Base-by-base conservation (phyloP, 169 alveolate genomes). In the Cryptosporidium canis region DNA sequence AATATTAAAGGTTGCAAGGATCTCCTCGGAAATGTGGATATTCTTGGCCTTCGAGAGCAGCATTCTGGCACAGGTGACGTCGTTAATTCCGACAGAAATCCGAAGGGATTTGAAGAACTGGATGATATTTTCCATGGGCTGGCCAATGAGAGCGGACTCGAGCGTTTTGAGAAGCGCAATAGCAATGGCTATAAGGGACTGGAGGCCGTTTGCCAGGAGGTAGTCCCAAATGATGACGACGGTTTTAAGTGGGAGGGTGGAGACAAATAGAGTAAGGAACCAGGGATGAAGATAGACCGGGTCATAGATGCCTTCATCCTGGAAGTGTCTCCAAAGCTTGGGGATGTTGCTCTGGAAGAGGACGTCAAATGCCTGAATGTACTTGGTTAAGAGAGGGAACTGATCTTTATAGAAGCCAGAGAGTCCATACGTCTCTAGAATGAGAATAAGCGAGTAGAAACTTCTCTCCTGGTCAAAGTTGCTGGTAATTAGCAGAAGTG, bases 191-290 rank as follows among this genome's bases (percentile, higher is more conserved):
- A 77, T 55, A 33, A 77, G 35, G 1, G 87, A 77, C 18, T 77
- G 87, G 11, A 77, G 41, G 1, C 87, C 87, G 44, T 77, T 55
- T 4, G 87, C 71, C 5, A 77, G 8, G 14, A 92, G 83, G 83
- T 92, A 92, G 63, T 92, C 95, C 95, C 95, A 92, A 4, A 92
- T 67, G 53, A 93, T 71, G 12, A 92, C 93, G 21, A 92, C 95
- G 16, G 95, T 91, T 48, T 94, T 83, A 21, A 92, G 82, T 14
- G 95, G 95, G 27, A 92, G 84, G 27, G 91, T 92, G 12, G 92
- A 91, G 31, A 92, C 95, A 67, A 92, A 92, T 85, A 92, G 37
- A 1, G 95, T 92, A 5, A 92, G 68, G 55, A 92, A 92, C 95
- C 95, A 92, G 41, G 92, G 95, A 58, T 92, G 93, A 12, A 92